phyloP scores from a whole-genome alignment of 768 basidiomycete species.

The Pleurotus pulmonarius region DNA sequence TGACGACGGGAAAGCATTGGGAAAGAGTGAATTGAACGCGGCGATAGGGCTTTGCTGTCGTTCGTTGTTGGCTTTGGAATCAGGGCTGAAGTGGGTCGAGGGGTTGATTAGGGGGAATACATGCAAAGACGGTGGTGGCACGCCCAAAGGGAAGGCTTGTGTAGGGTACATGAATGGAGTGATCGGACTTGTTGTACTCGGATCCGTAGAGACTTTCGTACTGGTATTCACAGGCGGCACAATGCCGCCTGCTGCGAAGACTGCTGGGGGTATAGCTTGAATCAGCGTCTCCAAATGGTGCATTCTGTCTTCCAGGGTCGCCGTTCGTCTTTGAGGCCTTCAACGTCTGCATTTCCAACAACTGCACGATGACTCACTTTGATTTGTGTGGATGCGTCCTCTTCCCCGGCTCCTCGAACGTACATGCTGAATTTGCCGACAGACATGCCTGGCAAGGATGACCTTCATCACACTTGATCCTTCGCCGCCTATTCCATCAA shows the following conservation, averaged over 20 bases:
- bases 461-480: constrained; percentile 88
- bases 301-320: constrained; percentile 86
- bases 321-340: constrained; percentile 52
- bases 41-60: constrained; percentile 42
- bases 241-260: constrained; percentile 62
- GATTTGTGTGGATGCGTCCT: constrained; percentile 85
- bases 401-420: constrained; percentile 86
- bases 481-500: constrained; percentile 52
- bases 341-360: background rate
- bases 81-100: constrained; percentile 67
- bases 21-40: constrained; percentile 38
- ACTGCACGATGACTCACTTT: constrained; percentile 50
- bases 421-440: constrained; percentile 78
- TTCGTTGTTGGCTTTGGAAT: constrained; percentile 34
- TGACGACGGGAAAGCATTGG: constrained; percentile 22
- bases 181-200: constrained; percentile 27
- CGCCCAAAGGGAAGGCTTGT: constrained; percentile 41
- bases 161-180: constrained; percentile 40
- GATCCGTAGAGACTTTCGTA: constrained; percentile 23
- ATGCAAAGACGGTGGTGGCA: constrained; percentile 77
- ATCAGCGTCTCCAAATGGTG: constrained; percentile 83
- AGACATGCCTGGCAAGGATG: constrained; percentile 87
- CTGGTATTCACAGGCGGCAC: constrained; percentile 21
- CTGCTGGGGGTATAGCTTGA: constrained; percentile 78
- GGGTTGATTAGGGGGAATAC: constrained; percentile 79